Evolutionary conservation across 768 basidiomycete species (phyloP).

Genomic region (Lactarius hatsudake): DNA sequence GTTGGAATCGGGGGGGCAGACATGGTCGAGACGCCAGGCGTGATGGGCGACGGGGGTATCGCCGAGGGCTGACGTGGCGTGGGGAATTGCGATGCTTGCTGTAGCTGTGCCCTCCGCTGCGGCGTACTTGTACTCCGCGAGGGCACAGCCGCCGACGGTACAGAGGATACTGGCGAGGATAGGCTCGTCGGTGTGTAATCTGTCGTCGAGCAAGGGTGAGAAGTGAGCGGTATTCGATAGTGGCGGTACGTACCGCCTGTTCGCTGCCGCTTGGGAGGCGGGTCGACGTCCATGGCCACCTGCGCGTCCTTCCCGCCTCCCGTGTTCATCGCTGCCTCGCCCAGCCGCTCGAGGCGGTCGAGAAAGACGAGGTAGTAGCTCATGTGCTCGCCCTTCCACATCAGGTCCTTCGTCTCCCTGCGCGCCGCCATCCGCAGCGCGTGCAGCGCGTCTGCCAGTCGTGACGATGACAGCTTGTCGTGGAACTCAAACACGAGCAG

Average conservation of each 20-base stretch:
- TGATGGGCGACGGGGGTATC: background rate
- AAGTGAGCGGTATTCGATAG: background rate
- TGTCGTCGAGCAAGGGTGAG: background rate
- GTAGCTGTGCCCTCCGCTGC: background rate
- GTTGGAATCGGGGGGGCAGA: background rate
- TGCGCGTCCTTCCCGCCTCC: background rate
- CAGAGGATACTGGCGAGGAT: background rate
- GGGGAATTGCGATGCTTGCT: background rate
- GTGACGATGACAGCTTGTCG: slow-evolving; percentile 4
- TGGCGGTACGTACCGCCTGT: background rate
- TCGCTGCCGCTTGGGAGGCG: slow-evolving; percentile 15
- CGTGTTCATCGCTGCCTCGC: slow-evolving; percentile 4
- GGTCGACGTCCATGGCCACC: slow-evolving; percentile 15
- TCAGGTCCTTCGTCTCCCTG: slow-evolving; percentile 21
- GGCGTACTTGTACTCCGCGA: background rate
- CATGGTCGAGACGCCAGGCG: background rate
- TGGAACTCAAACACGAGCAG: slow-evolving; percentile 24
- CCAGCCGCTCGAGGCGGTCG: slow-evolving; percentile 11
- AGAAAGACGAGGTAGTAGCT: slow-evolving; percentile 13
- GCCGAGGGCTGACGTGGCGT: background rate
- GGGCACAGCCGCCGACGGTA: background rate
- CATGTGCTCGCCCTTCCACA: slow-evolving; percentile 25
- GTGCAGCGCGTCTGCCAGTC: slow-evolving; percentile 14
- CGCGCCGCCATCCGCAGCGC: slow-evolving; percentile 21
- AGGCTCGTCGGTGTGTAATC: background rate